These are phyloP conservation scores for Calamus simplicifolius DNA, from an alignment of 176 grass and related monocot species.

Conservation along the genomic window DNA sequence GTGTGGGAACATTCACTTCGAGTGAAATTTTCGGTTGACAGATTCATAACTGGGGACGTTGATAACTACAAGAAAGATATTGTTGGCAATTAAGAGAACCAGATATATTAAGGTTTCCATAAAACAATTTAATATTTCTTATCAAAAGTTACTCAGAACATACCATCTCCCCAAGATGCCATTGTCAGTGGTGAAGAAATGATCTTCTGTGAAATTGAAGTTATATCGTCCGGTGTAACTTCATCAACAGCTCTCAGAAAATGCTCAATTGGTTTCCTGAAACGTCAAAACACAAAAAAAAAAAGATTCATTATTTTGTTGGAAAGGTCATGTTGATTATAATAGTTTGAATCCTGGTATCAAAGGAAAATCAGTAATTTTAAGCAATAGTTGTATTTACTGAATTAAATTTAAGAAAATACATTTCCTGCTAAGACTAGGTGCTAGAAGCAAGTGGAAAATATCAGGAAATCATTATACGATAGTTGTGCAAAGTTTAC, in stretches of 20 bases:
- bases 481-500: too few relatives aligned
- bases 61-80: constrained; percentile 39
- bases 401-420: too few relatives aligned
- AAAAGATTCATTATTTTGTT: background rate
- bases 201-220: constrained; percentile 42
- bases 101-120: background rate
- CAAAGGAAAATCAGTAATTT: too few relatives aligned
- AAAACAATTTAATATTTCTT: too few relatives aligned
- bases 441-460: too few relatives aligned
- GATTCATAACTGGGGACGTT: constrained; percentile 71
- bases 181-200: constrained; percentile 73
- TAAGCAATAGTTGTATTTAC: too few relatives aligned
- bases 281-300: background rate
- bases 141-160: constrained; percentile 3
- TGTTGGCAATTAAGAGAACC: background rate
- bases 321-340: too few relatives aligned
- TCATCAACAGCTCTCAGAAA: constrained; percentile 56
- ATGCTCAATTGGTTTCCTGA: constrained; percentile 63
- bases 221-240: constrained; percentile 55
- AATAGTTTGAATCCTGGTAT: too few relatives aligned
- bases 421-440: too few relatives aligned
- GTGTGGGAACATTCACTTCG: constrained; percentile 15
- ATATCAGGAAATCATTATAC: too few relatives aligned
- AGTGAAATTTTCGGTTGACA: constrained; percentile 51
- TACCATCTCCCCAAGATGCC: constrained; percentile 85